Base-by-base conservation (phyloP, 2,329 filamentous ascomycete species). In the Whalleya microplaca region DNA sequence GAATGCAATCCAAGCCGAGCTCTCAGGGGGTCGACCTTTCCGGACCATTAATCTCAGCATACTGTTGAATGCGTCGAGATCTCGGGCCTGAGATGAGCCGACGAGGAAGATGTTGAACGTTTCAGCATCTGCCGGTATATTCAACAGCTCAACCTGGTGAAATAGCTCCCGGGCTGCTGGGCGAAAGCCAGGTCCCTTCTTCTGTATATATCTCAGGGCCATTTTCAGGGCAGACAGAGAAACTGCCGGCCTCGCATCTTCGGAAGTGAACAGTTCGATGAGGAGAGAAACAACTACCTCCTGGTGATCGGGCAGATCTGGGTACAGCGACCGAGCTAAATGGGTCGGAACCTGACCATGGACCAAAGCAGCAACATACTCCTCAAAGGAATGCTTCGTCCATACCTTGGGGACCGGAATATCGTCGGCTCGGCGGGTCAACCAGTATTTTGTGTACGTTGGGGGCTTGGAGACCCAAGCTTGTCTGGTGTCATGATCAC, bases 151-250 rank as follows among this genome's bases (percentile, higher is more conserved):
- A 2, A 59, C 66, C 16, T 64, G 63, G 40, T 59, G 49, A 45
- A 64, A 63, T 14, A 72, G 61, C 1, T 48, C 41, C 19, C 66
- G 64, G 21, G 66, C 62, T 9, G 53, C 61, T 10, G 61, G 56
- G 23, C 65, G 66, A 54, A 67, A 68, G 1, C 55, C 51, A 9
- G 51, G 12, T 8, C 66, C 67, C 23, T 45, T 62, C 2, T 45
- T 41, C 21, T 64, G 61, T 19, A 70, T 62, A 46, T 52, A 71
- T 7, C 46, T 47, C 21, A 72, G 54, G 8, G 70, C 68, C 57
- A 71, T 61, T 37, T 69, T 69, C 42, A 71, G 49, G 20, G 69
- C 66, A n/a, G 65, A 61, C 2, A 64, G 41, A 3, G 71, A 68
- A 2, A 64, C 45, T 8, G 54, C 55, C 3, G 51, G 20, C 44